A percentile compares a stretch with the other conserved stretches of the same genome.
Conservation (phyloP, 1,139 yeast species). For the Geotrichum europaeum region DNA sequence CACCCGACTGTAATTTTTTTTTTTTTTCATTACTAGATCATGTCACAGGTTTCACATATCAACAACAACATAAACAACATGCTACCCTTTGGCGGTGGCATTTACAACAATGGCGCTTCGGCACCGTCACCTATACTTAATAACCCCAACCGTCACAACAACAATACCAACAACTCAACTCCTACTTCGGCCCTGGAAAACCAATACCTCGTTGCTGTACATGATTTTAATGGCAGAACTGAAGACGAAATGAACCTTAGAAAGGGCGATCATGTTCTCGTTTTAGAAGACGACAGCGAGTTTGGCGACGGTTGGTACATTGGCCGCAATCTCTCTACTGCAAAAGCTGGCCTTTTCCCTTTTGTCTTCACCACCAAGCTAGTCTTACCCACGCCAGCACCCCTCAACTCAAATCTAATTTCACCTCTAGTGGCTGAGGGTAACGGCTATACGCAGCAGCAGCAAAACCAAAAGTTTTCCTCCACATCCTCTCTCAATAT, state of each 20-base stretch:
- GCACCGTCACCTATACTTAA: neutral
- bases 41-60: constrained; percentile 9
- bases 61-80: neutral
- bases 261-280: constrained; percentile 82
- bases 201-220: constrained; percentile 52
- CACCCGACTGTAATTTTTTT: neutral
- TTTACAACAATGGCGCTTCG: neutral
- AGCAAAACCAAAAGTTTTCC: neutral
- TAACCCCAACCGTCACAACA: neutral
- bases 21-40: neutral
- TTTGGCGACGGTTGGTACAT: constrained; percentile 97
- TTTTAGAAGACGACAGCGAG: constrained; percentile 85
- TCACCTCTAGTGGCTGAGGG: constrained; percentile 6
- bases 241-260: constrained; percentile 81
- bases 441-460: neutral
- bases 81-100: neutral
- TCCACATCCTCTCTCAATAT: constrained; percentile 1
- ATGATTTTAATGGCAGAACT: constrained; percentile 77
- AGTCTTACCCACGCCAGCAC: constrained; percentile 24
- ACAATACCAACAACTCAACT: neutral
- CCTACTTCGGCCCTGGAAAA: constrained; percentile 14
- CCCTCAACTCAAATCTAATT: constrained; percentile 25
- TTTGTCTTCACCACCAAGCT: constrained; percentile 55
- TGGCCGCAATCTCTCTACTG: constrained; percentile 68
- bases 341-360: constrained; percentile 82